Evolutionary conservation across 129 eudicot genomes (phyloP).

Genomic region (Flaveria bidentis): DNA sequence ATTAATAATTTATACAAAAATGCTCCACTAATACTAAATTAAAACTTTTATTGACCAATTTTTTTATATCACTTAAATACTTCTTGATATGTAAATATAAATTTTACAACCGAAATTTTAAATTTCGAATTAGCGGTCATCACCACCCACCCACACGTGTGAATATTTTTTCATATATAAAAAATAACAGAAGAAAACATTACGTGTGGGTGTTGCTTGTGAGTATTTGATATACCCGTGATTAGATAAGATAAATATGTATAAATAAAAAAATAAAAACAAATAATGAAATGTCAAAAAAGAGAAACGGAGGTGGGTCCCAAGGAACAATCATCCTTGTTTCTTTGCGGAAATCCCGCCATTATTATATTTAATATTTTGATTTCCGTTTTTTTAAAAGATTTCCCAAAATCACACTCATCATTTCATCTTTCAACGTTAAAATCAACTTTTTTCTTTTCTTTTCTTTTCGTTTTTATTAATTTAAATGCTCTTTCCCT

Average conservation of each 20-base stretch:
- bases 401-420: constrained; percentile 25
- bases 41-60: too few relatives aligned
- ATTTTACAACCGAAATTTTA: not conserved
- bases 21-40: too few relatives aligned
- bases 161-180: not conserved
- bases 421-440: constrained; percentile 32
- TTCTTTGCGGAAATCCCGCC: constrained; percentile 76
- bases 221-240: constrained; percentile 27
- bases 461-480: too few relatives aligned
- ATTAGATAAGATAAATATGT: not conserved
- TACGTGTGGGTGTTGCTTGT: not conserved
- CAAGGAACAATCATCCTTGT: constrained; percentile 42
- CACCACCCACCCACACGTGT: not conserved
- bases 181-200: too few relatives aligned
- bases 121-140: not conserved
- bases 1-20: too few relatives aligned
- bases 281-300: constrained; percentile 16
- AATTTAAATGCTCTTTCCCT: not conserved
- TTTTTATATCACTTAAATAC: too few relatives aligned
- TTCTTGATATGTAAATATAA: not conserved
- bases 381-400: constrained; percentile 9
- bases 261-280: not conserved
- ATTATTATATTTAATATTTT: not conserved
- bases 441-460: not conserved
- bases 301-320: constrained; percentile 39